These are phyloP conservation scores for Straminergon stramineum DNA, from an alignment of 225 moss, liverwort and hornwort genomes.

Conservation along the genomic window DNA sequence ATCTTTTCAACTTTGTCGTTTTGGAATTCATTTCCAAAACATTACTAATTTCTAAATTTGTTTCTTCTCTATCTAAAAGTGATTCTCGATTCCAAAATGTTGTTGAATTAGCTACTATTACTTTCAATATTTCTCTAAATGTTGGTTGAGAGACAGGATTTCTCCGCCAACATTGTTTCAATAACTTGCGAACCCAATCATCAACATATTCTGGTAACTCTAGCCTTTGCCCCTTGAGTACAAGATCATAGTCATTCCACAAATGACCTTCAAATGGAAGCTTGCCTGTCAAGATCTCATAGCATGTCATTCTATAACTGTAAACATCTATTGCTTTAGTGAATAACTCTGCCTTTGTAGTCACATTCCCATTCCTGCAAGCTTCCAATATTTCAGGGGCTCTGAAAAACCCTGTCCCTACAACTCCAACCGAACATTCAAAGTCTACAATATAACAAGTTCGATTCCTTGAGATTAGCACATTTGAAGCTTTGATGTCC, in stretches of 20 bases:
- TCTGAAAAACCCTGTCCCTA: not conserved
- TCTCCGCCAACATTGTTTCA: not conserved
- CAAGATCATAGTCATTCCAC: not conserved
- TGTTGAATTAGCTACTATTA: not conserved
- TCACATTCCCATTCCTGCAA: not conserved
- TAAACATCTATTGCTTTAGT: not conserved
- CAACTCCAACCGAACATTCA: not conserved
- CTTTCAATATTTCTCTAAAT: not conserved
- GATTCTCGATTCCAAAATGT: not conserved
- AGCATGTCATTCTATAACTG: not conserved
- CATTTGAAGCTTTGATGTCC: not conserved
- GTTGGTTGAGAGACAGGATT: fast-evolving
- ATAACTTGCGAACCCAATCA: not conserved
- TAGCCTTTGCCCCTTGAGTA: not conserved
- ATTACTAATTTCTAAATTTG: not conserved
- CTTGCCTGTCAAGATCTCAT: not conserved
- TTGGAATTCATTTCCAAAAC: not conserved
- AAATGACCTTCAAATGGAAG: not conserved
- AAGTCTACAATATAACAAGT: not conserved
- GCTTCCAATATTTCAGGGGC: not conserved
- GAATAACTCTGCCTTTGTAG: not conserved
- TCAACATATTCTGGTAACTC: not conserved
- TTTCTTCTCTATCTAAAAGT: not conserved
- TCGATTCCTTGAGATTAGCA: not conserved
- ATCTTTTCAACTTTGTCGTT: not conserved